Conservation (phyloP, 768 basidiomycete genomes). For the Termitomyces sp. region DNA sequence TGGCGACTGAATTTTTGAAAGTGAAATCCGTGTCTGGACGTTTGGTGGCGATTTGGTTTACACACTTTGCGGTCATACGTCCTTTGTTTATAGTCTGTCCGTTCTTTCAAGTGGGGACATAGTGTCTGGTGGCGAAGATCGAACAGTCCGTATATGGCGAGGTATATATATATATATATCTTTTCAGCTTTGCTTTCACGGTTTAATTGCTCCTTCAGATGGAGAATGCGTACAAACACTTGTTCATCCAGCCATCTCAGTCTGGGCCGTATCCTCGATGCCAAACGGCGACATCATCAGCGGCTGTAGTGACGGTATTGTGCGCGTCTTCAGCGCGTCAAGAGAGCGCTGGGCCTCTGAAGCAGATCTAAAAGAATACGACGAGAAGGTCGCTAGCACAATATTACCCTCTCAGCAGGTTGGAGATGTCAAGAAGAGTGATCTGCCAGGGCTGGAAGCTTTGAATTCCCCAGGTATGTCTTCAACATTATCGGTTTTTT, state of each 20-base stretch:
- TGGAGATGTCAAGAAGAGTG: constrained; percentile 89
- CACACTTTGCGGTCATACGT: constrained; percentile 89
- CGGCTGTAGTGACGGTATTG: constrained; percentile 81
- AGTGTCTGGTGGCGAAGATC: constrained; percentile 92
- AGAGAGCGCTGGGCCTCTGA: constrained; percentile 70
- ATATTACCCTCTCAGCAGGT: constrained; percentile 81
- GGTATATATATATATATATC: constrained; percentile 58
- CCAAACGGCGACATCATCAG: constrained; percentile 91
- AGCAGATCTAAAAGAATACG: constrained; percentile 61
- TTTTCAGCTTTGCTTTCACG: neutral
- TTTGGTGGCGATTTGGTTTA: constrained; percentile 72
- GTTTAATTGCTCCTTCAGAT: constrained; percentile 37
- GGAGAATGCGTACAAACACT: constrained; percentile 87
- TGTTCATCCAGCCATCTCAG: constrained; percentile 92
- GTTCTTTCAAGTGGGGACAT: constrained; percentile 78
- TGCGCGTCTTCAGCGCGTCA: constrained; percentile 78
- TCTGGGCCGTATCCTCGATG: constrained; percentile 88
- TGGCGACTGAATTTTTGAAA: constrained; percentile 22
- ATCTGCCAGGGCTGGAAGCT: constrained; percentile 84
- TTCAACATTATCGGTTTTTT: neutral
- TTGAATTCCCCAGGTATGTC: constrained; percentile 61
- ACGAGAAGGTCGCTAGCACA: constrained; percentile 70
- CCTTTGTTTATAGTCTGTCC: constrained; percentile 90
- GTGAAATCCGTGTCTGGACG: constrained; percentile 92
- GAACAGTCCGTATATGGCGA: constrained; percentile 87